These are phyloP conservation scores for Citrus inodora DNA, from an alignment of 345 rosid genomes.

Conservation along the genomic window DNA sequence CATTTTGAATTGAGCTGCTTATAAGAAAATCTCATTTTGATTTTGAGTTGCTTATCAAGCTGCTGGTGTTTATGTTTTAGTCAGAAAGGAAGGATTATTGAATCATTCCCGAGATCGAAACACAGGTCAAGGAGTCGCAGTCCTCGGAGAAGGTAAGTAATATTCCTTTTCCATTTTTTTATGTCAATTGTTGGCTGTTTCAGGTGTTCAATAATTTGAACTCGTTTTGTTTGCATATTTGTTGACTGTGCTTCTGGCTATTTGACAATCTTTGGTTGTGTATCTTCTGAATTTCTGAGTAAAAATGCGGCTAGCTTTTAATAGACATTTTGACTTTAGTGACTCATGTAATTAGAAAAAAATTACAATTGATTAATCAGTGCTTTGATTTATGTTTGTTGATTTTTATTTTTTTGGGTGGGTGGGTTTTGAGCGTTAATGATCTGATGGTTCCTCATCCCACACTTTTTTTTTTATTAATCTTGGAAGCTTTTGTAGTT, in stretches of 20 bases:
- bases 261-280: background rate
- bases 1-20: background rate
- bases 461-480: no score
- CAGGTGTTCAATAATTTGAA: no score
- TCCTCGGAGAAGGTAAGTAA: constrained; percentile 40
- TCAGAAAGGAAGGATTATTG: constrained; percentile 48
- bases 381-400: no score
- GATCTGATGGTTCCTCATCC: background rate
- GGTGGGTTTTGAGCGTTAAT: background rate
- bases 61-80: constrained; percentile 14
- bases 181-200: background rate
- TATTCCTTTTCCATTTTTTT: background rate
- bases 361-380: no score
- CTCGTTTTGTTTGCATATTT: background rate
- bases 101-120: constrained; percentile 39
- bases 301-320: background rate
- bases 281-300: background rate
- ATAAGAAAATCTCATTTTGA: background rate
- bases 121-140: constrained; percentile 49
- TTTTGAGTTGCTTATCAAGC: background rate
- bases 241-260: background rate
- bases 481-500: background rate
- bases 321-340: background rate
- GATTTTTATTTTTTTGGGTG: no score
- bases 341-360: background rate